Base-by-base conservation (phyloP, 371 early-diverging fungal species). In the Mucor velutinosus region DNA sequence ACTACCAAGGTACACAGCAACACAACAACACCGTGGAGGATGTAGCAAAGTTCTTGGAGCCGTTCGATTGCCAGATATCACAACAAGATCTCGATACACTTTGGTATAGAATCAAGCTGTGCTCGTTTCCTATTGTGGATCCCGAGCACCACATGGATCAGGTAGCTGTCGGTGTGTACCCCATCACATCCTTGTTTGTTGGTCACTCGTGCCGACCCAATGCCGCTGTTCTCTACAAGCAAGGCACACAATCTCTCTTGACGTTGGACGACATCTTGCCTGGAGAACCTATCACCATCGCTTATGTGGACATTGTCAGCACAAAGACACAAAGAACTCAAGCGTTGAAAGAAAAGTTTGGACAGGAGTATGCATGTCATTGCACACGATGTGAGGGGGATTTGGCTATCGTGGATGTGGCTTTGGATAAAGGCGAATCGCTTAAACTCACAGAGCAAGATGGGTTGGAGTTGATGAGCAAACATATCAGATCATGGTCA, bases 181-280 rank as follows among this genome's bases (percentile, higher is more conserved):
- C 95, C 0, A 63, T 93, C 19, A 92, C 87, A 0, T 81, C 94
- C 1, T 75, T 93, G 58, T 84, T 65, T 30, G 70, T 95, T 56
- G 88, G 88, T 67, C 95, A 96, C 76, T 92, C 93, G 3, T 96
- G 96, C 72, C 76, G 80, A 11, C 96, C 95, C 15, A 95, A 94
- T 61, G 82, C 89, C 21, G 85, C 84, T 23, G 85, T 90, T 14
- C 77, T 86, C 41, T 89, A 86, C 60, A 82, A 78, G 33, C 69
- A 65, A 25, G 79, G 71, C 0, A 80, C 76, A 7, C 77, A 83
- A 27, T 78, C 81, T 60, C 66, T 89, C 39, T 79, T 87, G 19
- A 86, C 92, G 4, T 65, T 93, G 11, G 79, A 86, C 25, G 86
- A 88, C 57, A 87, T 96, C 32, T 41, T 58, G 1, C 68, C 70